Evolutionary conservation across 352 stramenopile genomes (phyloP).

Genomic region (Globisporangium yorkense): DNA sequence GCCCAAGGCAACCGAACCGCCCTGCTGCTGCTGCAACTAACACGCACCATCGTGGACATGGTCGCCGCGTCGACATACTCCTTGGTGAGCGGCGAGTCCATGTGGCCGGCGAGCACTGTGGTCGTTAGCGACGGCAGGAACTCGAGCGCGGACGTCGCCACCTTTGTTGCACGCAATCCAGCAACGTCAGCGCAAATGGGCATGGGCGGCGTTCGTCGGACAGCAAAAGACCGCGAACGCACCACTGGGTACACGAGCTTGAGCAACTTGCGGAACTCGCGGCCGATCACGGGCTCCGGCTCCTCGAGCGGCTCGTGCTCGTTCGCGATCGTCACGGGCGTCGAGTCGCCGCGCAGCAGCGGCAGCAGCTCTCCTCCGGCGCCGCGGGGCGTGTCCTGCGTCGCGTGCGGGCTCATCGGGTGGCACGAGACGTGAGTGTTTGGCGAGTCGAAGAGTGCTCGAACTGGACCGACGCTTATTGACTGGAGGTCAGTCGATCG

Average conservation of each 20-base stretch:
- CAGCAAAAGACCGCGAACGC: not conserved
- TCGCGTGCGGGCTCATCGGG: not conserved
- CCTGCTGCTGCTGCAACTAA: too few relatives aligned
- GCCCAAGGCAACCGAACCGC: not conserved
- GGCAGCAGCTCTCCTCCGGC: not conserved
- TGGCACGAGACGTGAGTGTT: too few relatives aligned
- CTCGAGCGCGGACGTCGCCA: constrained; percentile 38
- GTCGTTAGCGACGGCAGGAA: constrained; percentile 46
- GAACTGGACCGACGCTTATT: too few relatives aligned
- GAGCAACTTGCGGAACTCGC: constrained; percentile 18
- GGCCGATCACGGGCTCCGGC: constrained; percentile 11
- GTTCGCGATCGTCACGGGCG: constrained; percentile 12
- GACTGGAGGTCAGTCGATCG: too few relatives aligned
- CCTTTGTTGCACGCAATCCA: not conserved
- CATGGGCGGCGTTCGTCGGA: too few relatives aligned
- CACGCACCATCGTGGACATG: constrained; percentile 42
- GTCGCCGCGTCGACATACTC: constrained; percentile 51
- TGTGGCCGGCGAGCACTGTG: constrained; percentile 56
- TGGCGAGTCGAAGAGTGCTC: too few relatives aligned
- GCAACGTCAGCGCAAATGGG: not conserved
- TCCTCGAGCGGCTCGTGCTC: constrained; percentile 21
- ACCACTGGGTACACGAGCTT: constrained; percentile 24
- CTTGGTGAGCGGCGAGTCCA: constrained; percentile 46
- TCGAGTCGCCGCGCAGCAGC: constrained; percentile 7
- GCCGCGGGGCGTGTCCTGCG: not conserved